Base-by-base conservation (phyloP, 108 stramenopile species). In the Nitzschia putrida region DNA sequence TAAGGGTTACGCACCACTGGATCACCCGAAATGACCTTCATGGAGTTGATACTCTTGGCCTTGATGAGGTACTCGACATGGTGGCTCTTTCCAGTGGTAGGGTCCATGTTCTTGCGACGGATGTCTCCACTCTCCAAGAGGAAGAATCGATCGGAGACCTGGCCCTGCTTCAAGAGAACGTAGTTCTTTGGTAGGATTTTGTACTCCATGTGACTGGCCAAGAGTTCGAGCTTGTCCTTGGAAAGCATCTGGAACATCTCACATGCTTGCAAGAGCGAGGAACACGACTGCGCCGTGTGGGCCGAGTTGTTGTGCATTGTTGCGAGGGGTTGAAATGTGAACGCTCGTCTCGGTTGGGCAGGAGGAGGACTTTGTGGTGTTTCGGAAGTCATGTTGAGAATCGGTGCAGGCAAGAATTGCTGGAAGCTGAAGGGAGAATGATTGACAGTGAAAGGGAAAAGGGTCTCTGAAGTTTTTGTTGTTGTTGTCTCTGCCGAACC, bases 191-290 rank as follows among this genome's bases (percentile, higher is more conserved):
- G 18, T 12, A 75, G 39, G 7, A 61, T 29, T 51, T 66, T 58
- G 50, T 61, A 60, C 26, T 72, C 63, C 82, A 83, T 83, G 34
- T 49, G 52, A 13, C 51, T 57, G 29, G 61, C 71, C 12, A 83
- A 39, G 8, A 61, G 55, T 51, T 61, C 41, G 26, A 78, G 53
- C 16, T 64, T 45, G 20, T 52, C 29, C 8, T 68, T 50, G n/a
- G 73, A 53, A 26, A 83, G 47, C 44, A 66, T 74, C 51, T 72
- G 66, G 59, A 83, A 83, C 82, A 83, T 83, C 72, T 83, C 82
- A 40, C 68, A 68, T 49, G 64, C 56, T 61, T 65, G 55, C 40
- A 83, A 55, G 16, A 83, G 34, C 7, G 66, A 43, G 23, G 50
- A 34, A 38, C 82, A 83, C 9, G 61, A 53, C 20, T 72, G 52